Percentiles rank a stretch among this genome's conserved stretches.
These are phyloP conservation scores for Histomonas meleagridis DNA, from an alignment of 208 protist genomes.

Conservation along the genomic window DNA sequence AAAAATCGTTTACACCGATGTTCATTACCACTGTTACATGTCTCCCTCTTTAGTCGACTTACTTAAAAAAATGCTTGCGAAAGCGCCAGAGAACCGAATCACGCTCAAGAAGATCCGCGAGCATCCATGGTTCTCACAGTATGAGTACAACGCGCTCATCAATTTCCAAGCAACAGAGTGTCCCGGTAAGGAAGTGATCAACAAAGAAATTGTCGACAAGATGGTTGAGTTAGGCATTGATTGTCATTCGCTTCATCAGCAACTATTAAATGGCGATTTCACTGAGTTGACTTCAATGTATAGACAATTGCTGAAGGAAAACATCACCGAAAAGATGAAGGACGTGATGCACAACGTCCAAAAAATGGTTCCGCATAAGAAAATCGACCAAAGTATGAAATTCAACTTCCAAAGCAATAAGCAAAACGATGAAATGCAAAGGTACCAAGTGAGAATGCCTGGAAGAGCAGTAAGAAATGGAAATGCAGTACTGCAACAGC, in stretches of 20 bases:
- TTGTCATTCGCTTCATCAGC: background rate
- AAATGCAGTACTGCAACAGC: background rate
- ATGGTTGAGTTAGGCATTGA: background rate
- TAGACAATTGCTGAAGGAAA: background rate
- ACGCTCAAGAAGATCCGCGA: background rate
- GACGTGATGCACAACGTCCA: background rate
- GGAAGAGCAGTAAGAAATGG: background rate
- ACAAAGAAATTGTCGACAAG: background rate
- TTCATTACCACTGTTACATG: background rate
- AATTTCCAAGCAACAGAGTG: too few species aligned
- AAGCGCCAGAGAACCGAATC: background rate
- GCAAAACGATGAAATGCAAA: too few species aligned
- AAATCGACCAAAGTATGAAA: background rate
- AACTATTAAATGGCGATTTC: background rate
- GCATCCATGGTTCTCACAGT: constrained; percentile 9
- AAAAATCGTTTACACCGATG: constrained; percentile 4
- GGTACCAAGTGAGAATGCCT: background rate
- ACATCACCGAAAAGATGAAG: background rate
- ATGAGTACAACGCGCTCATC: too few species aligned
- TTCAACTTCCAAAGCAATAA: background rate
- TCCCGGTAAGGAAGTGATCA: too few species aligned
- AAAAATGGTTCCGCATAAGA: background rate
- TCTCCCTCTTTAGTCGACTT: background rate
- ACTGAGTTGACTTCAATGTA: background rate
- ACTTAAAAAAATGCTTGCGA: background rate